Evolutionary conservation across 495 filamentous ascomycete species (phyloP).

Genomic region (Umbilicaria muhlenbergii): DNA sequence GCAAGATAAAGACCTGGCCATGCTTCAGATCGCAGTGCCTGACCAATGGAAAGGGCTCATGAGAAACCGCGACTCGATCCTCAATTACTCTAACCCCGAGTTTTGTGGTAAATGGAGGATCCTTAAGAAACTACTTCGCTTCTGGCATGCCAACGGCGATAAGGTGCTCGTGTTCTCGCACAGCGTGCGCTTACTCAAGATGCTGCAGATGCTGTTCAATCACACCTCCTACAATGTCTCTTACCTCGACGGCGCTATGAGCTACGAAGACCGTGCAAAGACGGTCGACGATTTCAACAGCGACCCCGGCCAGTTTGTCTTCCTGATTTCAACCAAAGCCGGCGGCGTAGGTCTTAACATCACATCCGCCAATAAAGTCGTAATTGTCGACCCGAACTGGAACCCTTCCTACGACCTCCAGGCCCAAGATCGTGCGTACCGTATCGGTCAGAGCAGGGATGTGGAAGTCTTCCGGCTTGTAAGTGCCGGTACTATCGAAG

Average conservation of each 20-base stretch:
- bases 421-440: conserved; percentile 91
- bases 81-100: conserved; percentile 74
- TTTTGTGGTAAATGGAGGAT: conserved; percentile 98
- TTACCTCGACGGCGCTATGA: conserved; percentile 79
- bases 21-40: conserved; percentile 61
- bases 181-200: conserved; percentile 68
- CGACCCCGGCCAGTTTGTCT: conserved; percentile 79
- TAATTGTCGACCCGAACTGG: conserved; percentile 96
- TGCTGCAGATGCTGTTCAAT: conserved; percentile 74
- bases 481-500: conserved; percentile 88
- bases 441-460: conserved; percentile 83
- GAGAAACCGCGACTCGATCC: conserved; percentile 55
- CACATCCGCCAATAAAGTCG: conserved; percentile 94
- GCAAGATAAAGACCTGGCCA: conserved; percentile 62
- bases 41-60: conserved; percentile 65
- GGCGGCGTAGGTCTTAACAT: conserved; percentile 90
- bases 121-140: conserved; percentile 67
- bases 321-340: conserved; percentile 86
- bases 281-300: conserved; percentile 86
- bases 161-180: conserved; percentile 94
- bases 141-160: conserved; percentile 81
- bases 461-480: conserved; percentile 94
- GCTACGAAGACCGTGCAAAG: conserved; percentile 64
- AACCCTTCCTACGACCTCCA: conserved; percentile 89
- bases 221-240: conserved; percentile 84